These are phyloP conservation scores for Raphanus hybrid DNA, from an alignment of 441 rosid species.

Conservation along the genomic window DNA sequence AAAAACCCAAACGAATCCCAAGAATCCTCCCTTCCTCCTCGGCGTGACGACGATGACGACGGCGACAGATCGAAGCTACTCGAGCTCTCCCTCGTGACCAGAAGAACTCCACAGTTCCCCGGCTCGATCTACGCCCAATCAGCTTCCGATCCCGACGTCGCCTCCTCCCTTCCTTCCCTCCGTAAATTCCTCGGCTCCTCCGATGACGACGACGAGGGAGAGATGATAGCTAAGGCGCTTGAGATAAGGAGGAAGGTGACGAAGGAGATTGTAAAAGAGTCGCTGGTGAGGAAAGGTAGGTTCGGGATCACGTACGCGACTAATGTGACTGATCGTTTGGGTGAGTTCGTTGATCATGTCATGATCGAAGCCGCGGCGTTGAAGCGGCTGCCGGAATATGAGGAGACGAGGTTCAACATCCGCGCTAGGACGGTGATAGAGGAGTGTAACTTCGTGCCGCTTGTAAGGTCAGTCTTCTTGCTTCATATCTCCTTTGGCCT, in stretches of 20 bases:
- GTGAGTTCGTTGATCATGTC: constrained; percentile 66
- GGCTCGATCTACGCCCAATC: constrained; percentile 67
- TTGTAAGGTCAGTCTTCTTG: constrained; percentile 59
- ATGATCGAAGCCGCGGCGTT: constrained; percentile 87
- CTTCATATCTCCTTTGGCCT: background rate
- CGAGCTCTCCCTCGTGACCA: constrained; percentile 65
- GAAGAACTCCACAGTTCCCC: constrained; percentile 76
- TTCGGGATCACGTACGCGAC: constrained; percentile 83
- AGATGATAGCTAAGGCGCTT: constrained; percentile 70
- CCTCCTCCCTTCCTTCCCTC: constrained; percentile 52
- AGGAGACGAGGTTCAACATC: constrained; percentile 54
- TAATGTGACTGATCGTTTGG: constrained; percentile 60
- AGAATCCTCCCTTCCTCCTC: constrained; percentile 37
- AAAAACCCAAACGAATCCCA: constrained; percentile 26
- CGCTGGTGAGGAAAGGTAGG: constrained; percentile 73
- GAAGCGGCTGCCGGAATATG: constrained; percentile 63
- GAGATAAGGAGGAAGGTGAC: constrained; percentile 78
- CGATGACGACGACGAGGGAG: constrained; percentile 45
- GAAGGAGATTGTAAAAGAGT: constrained; percentile 67
- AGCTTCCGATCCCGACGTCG: constrained; percentile 41
- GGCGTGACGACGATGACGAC: constrained; percentile 36
- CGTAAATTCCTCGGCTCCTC: constrained; percentile 41
- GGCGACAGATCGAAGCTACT: constrained; percentile 57
- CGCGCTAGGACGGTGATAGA: constrained; percentile 66
- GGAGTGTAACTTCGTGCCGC: constrained; percentile 68